Evolutionary conservation across 345 rosid genomes (phyloP).

Genomic region (Dimocarpus longan): DNA sequence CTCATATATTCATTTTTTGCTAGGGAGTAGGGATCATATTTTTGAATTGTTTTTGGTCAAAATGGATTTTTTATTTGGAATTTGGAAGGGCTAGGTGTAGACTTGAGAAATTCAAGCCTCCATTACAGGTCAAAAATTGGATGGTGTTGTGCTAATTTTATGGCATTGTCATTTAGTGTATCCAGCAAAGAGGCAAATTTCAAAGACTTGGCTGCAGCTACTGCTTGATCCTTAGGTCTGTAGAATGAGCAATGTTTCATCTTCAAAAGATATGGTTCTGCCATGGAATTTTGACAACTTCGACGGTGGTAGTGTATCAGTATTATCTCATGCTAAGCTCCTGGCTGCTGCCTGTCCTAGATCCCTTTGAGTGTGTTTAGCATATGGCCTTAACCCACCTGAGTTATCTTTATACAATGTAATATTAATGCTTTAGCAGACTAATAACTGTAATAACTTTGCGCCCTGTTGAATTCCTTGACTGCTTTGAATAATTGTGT

Average conservation of each 20-base stretch:
- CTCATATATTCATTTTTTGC: neutral
- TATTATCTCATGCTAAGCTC: neutral
- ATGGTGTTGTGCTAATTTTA: neutral
- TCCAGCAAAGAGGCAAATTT: neutral
- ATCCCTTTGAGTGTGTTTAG: constrained; percentile 1
- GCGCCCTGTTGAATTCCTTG: neutral
- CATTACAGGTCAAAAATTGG: neutral
- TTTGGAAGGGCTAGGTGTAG: no score
- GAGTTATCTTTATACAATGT: neutral
- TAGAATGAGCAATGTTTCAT: neutral
- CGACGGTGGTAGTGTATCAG: neutral
- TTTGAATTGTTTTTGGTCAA: neutral
- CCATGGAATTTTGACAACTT: neutral
- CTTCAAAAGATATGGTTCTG: neutral
- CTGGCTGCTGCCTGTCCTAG: constrained; percentile 2
- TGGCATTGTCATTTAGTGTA: neutral
- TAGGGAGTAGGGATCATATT: neutral
- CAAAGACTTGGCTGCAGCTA: neutral
- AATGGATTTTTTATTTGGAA: neutral
- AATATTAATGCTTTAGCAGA: neutral
- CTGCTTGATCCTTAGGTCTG: neutral
- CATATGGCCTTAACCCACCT: neutral
- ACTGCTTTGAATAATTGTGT: neutral
- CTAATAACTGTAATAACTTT: neutral
- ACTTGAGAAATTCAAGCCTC: neutral